Evolutionary conservation across 2,329 filamentous ascomycete genomes (phyloP).

Genomic region (Curvularia sp.): DNA sequence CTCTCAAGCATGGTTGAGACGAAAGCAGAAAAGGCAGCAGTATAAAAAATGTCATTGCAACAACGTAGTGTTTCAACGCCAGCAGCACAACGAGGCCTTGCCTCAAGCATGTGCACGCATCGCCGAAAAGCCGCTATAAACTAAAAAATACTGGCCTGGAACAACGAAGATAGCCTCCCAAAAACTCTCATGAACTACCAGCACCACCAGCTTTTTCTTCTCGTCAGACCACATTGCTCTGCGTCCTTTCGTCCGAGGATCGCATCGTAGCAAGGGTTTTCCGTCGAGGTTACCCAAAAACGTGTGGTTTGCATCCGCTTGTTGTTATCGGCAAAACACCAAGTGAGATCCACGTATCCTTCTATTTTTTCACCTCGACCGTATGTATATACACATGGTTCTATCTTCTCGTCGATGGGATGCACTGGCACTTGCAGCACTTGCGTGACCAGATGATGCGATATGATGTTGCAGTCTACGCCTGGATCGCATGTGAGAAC

Average conservation of each 20-base stretch:
- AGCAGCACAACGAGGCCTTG: background rate
- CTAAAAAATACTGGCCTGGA: background rate
- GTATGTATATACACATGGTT: background rate
- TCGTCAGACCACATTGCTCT: constrained; percentile 2
- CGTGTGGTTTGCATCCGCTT: constrained; percentile 4
- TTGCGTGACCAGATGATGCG: background rate
- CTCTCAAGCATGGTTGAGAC: background rate
- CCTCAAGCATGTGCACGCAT: background rate
- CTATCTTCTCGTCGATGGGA: background rate
- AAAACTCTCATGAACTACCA: background rate
- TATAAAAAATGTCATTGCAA: background rate
- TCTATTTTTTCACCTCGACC: background rate
- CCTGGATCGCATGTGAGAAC: background rate
- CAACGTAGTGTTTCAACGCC: background rate
- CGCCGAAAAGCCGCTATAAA: background rate
- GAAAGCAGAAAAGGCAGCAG: background rate
- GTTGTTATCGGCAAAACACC: constrained; percentile 1
- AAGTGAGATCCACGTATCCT: constrained; percentile 4
- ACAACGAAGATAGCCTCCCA: too few species aligned
- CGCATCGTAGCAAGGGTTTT: constrained; percentile 3
- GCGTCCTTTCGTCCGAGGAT: constrained; percentile 2
- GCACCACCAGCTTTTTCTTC: background rate
- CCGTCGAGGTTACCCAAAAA: constrained; percentile 1
- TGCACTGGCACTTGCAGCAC: background rate
- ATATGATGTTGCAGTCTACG: background rate